Evolutionary conservation across 768 basidiomycete species (phyloP), one percentile per base, ranked within the genome.

Genomic region (Coprinopsis sp.): DNA sequence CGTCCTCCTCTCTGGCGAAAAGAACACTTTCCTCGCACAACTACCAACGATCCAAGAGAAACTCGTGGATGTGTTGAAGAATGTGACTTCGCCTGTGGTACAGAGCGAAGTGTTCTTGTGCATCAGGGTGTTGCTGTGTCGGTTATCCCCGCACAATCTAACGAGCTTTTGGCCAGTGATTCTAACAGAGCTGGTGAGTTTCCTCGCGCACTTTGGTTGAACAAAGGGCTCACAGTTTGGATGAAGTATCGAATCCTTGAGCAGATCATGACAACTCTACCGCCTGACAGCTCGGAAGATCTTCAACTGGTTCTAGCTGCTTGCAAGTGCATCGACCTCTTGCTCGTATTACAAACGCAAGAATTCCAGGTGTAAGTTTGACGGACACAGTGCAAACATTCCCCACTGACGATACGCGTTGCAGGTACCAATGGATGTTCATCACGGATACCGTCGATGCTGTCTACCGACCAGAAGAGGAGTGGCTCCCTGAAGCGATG

Each of bases 381-480:
- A 34, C 8, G 11, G 49, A 10, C 29, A 4, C 27, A 4, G 30
- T 3, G 16, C 10, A 2, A 13, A 12, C 13, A 10, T 36, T 41
- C 40, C 38, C 45, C 6, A 37, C 45, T 61, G 8, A 58, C 38
- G 12, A 18, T 33, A 22, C 27, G 4, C 33, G 23, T 16, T 33
- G 16, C 54, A 90, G 87, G 61, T 89, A 98, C 63, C 93, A 99
- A 70, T 99, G 96, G 95, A 89, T 96, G 58, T 99, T 98, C 63
- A 82, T 97, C 33, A 96, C 93, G 2, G 95, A 99, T 63, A 98
- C 95, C 0, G 90, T 94, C 5, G 96, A 98, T 57, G 93, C 95
- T 0, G 78, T 93, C 27, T 93, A 91, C 65, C 84, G 82, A 14
- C 88, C 92, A 0, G 84, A 92, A 47, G 72, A n/a, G n/a, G n/a